Conservation (phyloP, 1,139 yeast species). For the Candida mesenterica region DNA sequence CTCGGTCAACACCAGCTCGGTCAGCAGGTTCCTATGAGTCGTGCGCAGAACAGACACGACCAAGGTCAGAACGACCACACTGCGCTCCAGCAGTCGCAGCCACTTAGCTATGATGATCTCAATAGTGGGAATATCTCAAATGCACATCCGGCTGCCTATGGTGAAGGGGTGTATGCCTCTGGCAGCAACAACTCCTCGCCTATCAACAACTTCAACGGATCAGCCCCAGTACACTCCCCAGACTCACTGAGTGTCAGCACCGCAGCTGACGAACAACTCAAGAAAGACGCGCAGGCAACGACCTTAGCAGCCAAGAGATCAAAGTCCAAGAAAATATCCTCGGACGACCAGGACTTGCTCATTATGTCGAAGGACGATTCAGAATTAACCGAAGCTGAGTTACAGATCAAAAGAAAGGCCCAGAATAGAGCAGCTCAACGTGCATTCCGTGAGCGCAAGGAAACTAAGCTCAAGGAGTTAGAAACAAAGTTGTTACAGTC, state of each 20-base stretch:
- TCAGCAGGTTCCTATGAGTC: too few species aligned
- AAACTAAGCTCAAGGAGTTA: constrained; percentile 66
- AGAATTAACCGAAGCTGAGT: constrained; percentile 47
- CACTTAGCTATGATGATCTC: neutral
- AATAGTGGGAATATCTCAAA: constrained; percentile 3
- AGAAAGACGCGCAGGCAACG: constrained; percentile 1
- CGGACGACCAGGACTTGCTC: constrained; percentile 40
- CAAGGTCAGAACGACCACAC: too few species aligned
- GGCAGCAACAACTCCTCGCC: constrained; percentile 13
- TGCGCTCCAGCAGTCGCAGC: too few species aligned
- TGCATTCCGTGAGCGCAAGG: constrained; percentile 85
- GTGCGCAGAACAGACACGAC: too few species aligned
- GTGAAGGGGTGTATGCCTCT: constrained; percentile 8
- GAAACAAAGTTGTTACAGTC: constrained; percentile 58
- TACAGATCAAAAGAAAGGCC: constrained; percentile 62
- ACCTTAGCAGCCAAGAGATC: constrained; percentile 6
- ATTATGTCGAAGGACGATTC: constrained; percentile 41
- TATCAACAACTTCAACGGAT: constrained; percentile 3
- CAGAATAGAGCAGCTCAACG: constrained; percentile 90
- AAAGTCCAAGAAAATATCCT: constrained; percentile 24
- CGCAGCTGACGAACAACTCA: constrained; percentile 6
- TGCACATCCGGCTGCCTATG: constrained; percentile 4
- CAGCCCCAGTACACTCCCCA: constrained; percentile 11
- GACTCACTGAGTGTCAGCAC: constrained; percentile 10
- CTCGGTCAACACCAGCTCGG: constrained; percentile 4